Conservation (phyloP, 2,329 filamentous ascomycete species). For the Myriosclerotinia curreyana region DNA sequence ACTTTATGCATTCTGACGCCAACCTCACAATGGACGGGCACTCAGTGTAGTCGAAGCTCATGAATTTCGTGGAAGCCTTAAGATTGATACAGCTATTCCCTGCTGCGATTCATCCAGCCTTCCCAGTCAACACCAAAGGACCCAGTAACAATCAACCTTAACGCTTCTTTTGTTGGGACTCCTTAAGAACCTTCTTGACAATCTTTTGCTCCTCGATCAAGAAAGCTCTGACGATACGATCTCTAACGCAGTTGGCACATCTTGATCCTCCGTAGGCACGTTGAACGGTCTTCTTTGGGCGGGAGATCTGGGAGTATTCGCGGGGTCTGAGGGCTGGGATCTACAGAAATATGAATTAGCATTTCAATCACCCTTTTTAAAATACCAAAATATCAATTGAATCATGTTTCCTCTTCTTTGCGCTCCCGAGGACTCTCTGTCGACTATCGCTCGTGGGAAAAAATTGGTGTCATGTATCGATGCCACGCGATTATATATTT, state of each 20-base stretch:
- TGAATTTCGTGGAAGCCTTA: conserved; percentile 36
- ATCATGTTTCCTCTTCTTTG: neutral
- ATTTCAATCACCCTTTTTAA: conserved; percentile 7
- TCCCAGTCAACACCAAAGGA: conserved; percentile 39
- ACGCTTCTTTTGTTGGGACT: conserved; percentile 69
- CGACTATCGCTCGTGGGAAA: neutral
- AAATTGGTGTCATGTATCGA: neutral
- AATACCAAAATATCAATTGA: neutral
- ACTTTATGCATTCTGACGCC: conserved; percentile 12
- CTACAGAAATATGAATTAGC: conserved; percentile 48
- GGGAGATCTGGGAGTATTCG: conserved; percentile 95
- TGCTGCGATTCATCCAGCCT: conserved; percentile 39
- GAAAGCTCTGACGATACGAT: conserved; percentile 97
- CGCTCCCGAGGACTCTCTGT: neutral
- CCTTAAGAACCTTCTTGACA: conserved; percentile 99
- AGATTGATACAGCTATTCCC: conserved; percentile 40
- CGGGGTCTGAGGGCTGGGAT: conserved; percentile 95
- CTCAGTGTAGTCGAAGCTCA: conserved; percentile 32
- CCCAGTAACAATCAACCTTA: conserved; percentile 35
- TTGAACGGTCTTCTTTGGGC: conserved; percentile 99
- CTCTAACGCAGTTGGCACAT: conserved; percentile 98
- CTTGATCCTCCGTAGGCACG: conserved; percentile 97
- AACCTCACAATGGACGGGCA: conserved; percentile 15
- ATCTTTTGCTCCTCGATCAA: conserved; percentile 99
- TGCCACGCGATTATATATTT: conserved; percentile 4